A percentile compares a stretch with the other conserved stretches of the same genome.
Evolutionary conservation across 2,329 filamentous ascomycete species (phyloP).

Genomic region (Phialemoniopsis sp.): DNA sequence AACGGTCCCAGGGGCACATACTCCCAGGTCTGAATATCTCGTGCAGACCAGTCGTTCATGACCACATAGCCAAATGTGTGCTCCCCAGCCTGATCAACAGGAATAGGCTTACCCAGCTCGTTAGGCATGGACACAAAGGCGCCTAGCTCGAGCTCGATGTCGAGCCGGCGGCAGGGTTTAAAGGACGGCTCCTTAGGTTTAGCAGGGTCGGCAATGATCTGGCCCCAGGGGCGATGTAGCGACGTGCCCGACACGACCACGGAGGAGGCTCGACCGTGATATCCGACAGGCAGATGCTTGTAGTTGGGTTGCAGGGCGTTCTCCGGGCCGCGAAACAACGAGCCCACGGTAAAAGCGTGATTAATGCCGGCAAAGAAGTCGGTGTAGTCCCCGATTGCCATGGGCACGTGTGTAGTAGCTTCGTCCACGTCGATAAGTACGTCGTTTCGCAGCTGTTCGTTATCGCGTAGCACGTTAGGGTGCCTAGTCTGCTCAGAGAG

Average conservation of each 20-base stretch:
- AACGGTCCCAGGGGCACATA: slow-evolving; percentile 60
- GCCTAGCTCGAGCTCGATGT: slow-evolving; percentile 76
- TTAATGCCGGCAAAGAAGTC: slow-evolving; percentile 81
- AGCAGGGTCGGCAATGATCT: slow-evolving; percentile 52
- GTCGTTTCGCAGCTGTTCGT: slow-evolving; percentile 20
- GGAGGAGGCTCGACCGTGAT: slow-evolving; percentile 74
- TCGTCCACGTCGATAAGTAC: slow-evolving; percentile 28
- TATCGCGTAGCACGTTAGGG: slow-evolving; percentile 26
- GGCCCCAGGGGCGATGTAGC: slow-evolving; percentile 68
- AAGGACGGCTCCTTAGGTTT: slow-evolving; percentile 53
- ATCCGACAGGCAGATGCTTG: slow-evolving; percentile 74
- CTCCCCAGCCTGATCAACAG: slow-evolving; percentile 63
- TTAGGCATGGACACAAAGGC: slow-evolving; percentile 69
- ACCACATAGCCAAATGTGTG: slow-evolving; percentile 68
- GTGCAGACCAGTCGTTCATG: slow-evolving; percentile 61
- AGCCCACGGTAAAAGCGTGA: slow-evolving; percentile 68
- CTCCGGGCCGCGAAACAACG: slow-evolving; percentile 67
- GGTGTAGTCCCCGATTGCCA: slow-evolving; percentile 78
- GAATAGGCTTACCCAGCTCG: slow-evolving; percentile 61
- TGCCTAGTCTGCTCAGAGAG: slow-evolving; percentile 48
- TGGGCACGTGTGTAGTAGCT: slow-evolving; percentile 66
- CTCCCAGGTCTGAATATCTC: slow-evolving; percentile 59
- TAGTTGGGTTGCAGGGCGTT: slow-evolving; percentile 81
- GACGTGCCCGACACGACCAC: slow-evolving; percentile 72
- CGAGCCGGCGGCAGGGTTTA: slow-evolving; percentile 57